Evolutionary conservation across 192 early-diverging fungal genomes (phyloP), one percentile per base, ranked within the genome.

Genomic region (Backusella westeae): DNA sequence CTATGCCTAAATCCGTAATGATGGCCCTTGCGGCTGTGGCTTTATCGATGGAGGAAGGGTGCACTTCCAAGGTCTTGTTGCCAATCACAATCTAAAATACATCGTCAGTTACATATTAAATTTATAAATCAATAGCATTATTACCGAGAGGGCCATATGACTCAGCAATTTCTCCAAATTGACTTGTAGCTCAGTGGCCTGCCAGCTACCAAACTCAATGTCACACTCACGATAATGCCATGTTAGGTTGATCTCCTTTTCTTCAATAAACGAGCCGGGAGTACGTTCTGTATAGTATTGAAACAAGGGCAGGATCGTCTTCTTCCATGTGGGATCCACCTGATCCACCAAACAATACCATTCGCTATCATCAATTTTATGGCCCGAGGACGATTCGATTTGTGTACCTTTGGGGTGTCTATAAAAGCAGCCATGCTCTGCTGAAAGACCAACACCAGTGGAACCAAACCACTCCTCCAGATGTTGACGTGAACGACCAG

Each of bases 381-480:
- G 75, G 14, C 84, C 36, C 59, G 81, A 89, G 34, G 80, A 89
- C 34, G 80, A 86, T 67, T 84, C 85, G 38, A 84, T 77, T 10
- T 86, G 79, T 34, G 93, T 87, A 1, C 80, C 82, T 14, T 84
- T 83, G 26, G 98, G 97, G 79, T 99, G 98, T 69, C 92, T 90
- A 87, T 94, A 97, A 86, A 99, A 99, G 78, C 96, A 95, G 7
- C 98, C 98, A 80, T 99, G 98, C 85, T 99, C 98, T 21, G 98
- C 95, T 8, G 92, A 94, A 21, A 99, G 88, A 29, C 98, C 98
- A 7, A 99, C 91, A 71, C 89, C 92, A 29, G 93, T 88, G 32
- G 87, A 91, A 15, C 82, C 85, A 81, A 99, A 99, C 98, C 98
- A 99, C 19, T 83, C 70, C 71, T 96, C 97, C 77, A 99, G 86